These are phyloP conservation scores for Talaromyces sp. DNA, from an alignment of 2,329 filamentous ascomycete genomes.

Conservation along the genomic window DNA sequence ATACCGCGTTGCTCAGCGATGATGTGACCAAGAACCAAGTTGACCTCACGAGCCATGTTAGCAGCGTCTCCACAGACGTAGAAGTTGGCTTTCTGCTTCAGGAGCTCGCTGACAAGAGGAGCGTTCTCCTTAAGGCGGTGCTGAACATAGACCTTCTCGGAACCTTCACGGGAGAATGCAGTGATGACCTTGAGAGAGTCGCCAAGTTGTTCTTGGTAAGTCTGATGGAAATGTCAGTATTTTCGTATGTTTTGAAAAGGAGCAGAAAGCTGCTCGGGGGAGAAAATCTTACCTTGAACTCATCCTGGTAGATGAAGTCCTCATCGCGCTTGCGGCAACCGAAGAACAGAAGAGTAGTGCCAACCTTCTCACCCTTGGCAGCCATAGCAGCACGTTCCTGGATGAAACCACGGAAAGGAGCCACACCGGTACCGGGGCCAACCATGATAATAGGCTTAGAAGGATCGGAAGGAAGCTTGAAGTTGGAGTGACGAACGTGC, in stretches of 20 bases:
- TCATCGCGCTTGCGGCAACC: slow-evolving; percentile 86
- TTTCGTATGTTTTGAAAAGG: slow-evolving; percentile 17
- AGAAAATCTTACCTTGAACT: slow-evolving; percentile 77
- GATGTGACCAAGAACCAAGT: slow-evolving; percentile 81
- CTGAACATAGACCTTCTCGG: slow-evolving; percentile 95
- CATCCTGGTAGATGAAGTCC: slow-evolving; percentile 88
- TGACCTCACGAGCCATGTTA: slow-evolving; percentile 95
- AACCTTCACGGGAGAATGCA: slow-evolving; percentile 87
- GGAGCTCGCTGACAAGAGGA: slow-evolving; percentile 81
- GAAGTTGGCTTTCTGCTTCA: slow-evolving; percentile 84
- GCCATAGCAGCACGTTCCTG: slow-evolving; percentile 89
- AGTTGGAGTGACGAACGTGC: slow-evolving; percentile 96
- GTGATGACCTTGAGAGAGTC: slow-evolving; percentile 89
- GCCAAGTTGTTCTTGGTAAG: slow-evolving; percentile 79
- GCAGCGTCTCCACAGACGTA: slow-evolving; percentile 98
- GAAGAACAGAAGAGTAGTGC: slow-evolving; percentile 89
- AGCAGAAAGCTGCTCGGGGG: neutral
- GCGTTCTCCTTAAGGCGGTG: slow-evolving; percentile 83
- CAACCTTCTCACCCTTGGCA: slow-evolving; percentile 77
- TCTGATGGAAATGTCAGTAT: slow-evolving; percentile 53
- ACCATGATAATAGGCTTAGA: slow-evolving; percentile 94
- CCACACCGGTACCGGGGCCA: slow-evolving; percentile 93
- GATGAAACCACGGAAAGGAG: slow-evolving; percentile 92
- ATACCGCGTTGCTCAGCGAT: slow-evolving; percentile 82
- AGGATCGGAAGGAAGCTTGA: slow-evolving; percentile 96